Base-by-base conservation (phyloP, 2,329 filamentous ascomycete species). In the Botrytis paeoniae region DNA sequence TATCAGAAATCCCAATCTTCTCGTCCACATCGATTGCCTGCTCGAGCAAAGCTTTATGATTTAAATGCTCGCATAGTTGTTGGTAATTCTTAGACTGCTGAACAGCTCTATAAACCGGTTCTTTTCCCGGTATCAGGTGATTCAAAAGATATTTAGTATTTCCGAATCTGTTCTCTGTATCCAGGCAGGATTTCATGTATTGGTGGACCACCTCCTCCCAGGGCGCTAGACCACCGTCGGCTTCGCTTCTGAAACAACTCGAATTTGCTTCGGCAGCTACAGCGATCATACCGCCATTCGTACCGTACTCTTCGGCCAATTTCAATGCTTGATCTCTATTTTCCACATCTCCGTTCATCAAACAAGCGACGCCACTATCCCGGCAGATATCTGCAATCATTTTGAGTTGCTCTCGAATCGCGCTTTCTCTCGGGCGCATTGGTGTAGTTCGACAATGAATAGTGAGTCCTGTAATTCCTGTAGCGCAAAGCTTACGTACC, bases 281-380 rank as follows among this genome's bases (percentile, higher is more conserved):
- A 16, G 96, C 96, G 79, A 99, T 98, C 96, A 99, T 99, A 74
- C 93, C 96, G 9, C 95, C 95, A 80, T 98, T 95, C 9, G 92
- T 93, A n/a, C 91, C 91, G 80, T 89, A 98, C 81, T 97, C 92
- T 39, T 88, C 79, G 75, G 94, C 91, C 10, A 99, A 86, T 74
- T 85, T 81, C 12, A 92, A 80, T 0, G 91, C 95, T 74, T 97
- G 86, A 69, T 93, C 92, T 71, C 93, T 89, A 54, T 86, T 89
- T 71, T 87, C 89, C 0, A 99, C 94, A 79, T 99, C 96, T 65
- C 96, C 96, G 80, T 99, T 99, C 90, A 98, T 95, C 59, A 98
- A 83, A 80, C 95, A 98, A 14, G 95, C 94, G 3, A 99, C 94
- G 41, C 95, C 95, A 18, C 91, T 91, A 76, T 94, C 91, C 75